Evolutionary conservation across 2,329 filamentous ascomycete genomes (phyloP), one percentile per base, ranked within the genome.

Genomic region (Mycogone perniciosa): DNA sequence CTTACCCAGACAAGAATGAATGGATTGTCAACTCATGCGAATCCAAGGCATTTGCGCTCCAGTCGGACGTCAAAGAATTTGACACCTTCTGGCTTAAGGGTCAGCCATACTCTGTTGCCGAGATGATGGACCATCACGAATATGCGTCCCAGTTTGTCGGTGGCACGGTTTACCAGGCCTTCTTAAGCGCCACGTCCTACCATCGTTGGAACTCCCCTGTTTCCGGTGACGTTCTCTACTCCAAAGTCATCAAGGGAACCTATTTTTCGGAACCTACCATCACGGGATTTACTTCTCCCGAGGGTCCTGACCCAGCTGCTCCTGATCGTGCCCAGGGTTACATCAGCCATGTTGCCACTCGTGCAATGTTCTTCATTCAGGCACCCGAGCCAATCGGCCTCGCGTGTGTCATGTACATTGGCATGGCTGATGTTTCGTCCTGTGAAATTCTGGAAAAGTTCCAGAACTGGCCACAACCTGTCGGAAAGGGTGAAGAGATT

Each of bases 351-450:
- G 71, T 84, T 6, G 84, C 85, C 0, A 84, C 85, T 5, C 72
- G 85, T 4, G 82, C 79, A 0, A 63, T 88, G 49, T 79, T 88
- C 54, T 84, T 83, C 63, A 80, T 88, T 54, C 71, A 87, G 60
- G 82, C 82, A 0, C 80, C 85, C 53, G 81, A 84, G 51, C 73
- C 76, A 3, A 79, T 88, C 43, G 85, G 85, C 0, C 64, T 88
- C 11, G 80, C 88, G 73, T 79, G 76, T 0, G 81, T 87, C 54
- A 69, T 88, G n/a, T 79, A 76, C 4, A 74, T 89, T 1, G 85
- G 85, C 3, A 88, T 88, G 84, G 80, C 80, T 5, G 85, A 89
- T 64, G 84, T 88, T 5, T 82, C 77, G 40, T 82, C 82, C 0
- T 87, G 84, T 60, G 74, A 76, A 50, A 64, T 88, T 11, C 67